Base-by-base conservation (phyloP, 2,329 filamentous ascomycete genomes). In the Apiospora sp. region DNA sequence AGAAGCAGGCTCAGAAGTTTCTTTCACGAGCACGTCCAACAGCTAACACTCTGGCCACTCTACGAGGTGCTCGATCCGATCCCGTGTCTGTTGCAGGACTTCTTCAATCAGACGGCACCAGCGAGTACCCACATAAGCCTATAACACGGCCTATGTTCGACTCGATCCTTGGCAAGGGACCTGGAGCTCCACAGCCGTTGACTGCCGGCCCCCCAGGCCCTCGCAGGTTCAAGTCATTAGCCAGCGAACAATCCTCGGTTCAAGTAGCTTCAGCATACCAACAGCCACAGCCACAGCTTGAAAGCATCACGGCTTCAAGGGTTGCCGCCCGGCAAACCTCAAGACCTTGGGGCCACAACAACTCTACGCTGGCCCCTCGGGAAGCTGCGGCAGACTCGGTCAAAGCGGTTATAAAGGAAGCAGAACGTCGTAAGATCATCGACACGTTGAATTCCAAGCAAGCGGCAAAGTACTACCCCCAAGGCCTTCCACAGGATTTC, bases 131-230 rank as follows among this genome's bases (percentile, higher is more conserved):
- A 30, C 30, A 48, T 14, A 64, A 49, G 24, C 41, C 68, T 22
- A 30, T 30, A 19, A 69, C 51, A 30, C 49, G 27, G 14, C 24
- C 46, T 8, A 71, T 41, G 16, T 71, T 67, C n/a, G 48, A 37
- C 51, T 68, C 72, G 8, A 71, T 77, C 22, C 74, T 82, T 24
- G 76, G 81, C 3, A 79, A 77, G 37, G 81, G 81, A 0, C 79
- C 82, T 0, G 86, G 86, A 7, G 83, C 82, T 24, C 88, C 87
- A n/a, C 83, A 80, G 30, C 88, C 87, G 13, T 77, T 89, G 74
- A 89, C 86, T 27, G 88, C 88, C 41, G 88, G 88, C 1, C 88
- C 88, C 58, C 88, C 88, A 16, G 88, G 88, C 27, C 85, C 87
- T 73, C 85, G 87, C 58, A 86, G 87, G 72, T 85, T 85, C 75